Conservation (phyloP, 805 yeast genomes). For the Lipomyces starkeyi region DNA sequence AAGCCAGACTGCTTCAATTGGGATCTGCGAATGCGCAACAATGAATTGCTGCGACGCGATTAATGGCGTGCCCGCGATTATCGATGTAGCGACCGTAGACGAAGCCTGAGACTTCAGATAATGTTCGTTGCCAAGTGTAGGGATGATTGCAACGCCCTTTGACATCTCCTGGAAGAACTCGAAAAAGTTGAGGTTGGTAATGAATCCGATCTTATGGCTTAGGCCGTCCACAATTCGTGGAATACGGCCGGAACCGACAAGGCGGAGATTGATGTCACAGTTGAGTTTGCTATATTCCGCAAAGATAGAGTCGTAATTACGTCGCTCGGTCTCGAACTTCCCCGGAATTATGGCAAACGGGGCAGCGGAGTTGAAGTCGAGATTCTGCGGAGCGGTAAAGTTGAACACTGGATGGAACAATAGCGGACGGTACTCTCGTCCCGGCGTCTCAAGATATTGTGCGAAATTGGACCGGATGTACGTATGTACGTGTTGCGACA, state of each 20-base stretch:
- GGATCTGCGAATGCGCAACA: conserved; percentile 15
- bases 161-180: conserved; percentile 19
- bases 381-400: neutral
- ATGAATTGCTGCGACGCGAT: conserved; percentile 15
- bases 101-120: conserved; percentile 24
- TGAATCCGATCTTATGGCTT: conserved; percentile 12
- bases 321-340: conserved; percentile 23
- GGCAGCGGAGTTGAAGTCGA: neutral
- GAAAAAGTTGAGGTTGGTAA: conserved; percentile 10
- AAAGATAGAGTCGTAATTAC: conserved; percentile 22
- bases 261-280: conserved; percentile 18
- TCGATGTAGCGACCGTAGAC: conserved; percentile 22
- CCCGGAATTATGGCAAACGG: conserved; percentile 30
- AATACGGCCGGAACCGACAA: conserved; percentile 18
- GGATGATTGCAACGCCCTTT: conserved; percentile 19
- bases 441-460: conserved; percentile 20
- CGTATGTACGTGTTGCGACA: conserved; percentile 25
- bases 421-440: conserved; percentile 12
- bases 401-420: conserved; percentile 30
- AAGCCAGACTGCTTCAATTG: conserved; percentile 25
- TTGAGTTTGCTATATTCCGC: conserved; percentile 17
- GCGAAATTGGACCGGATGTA: conserved; percentile 28
- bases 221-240: conserved; percentile 5
- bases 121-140: conserved; percentile 17
- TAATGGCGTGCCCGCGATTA: conserved; percentile 30